phyloP scores from a whole-genome alignment of 495 filamentous ascomycete species.

The Astrocystis sublimbata region DNA sequence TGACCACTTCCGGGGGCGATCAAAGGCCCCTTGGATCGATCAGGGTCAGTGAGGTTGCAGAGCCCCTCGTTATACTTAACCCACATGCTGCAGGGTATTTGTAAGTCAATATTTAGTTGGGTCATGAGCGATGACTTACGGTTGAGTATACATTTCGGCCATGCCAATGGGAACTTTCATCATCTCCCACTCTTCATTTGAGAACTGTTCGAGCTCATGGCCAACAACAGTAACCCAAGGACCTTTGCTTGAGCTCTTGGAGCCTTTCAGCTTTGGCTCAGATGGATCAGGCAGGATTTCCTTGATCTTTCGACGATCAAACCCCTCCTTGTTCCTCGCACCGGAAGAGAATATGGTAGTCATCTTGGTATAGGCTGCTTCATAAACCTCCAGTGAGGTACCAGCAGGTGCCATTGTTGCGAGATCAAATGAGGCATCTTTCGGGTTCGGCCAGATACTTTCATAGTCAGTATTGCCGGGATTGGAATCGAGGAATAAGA shows the following conservation, averaged over 20 bases:
- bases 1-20: constrained; percentile 48
- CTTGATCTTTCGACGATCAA: constrained; percentile 45
- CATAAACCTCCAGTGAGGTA: constrained; percentile 22
- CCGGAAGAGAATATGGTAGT: constrained; percentile 37
- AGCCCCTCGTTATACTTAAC: constrained; percentile 42
- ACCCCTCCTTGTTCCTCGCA: constrained; percentile 48
- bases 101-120: constrained; percentile 37
- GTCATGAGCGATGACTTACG: constrained; percentile 29
- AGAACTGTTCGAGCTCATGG: constrained; percentile 50
- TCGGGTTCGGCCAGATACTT: constrained; percentile 26
- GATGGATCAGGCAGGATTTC: constrained; percentile 40
- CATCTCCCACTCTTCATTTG: constrained; percentile 34
- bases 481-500: constrained; percentile 5
- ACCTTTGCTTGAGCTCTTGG: constrained; percentile 34
- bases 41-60: constrained; percentile 40
- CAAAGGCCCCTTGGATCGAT: constrained; percentile 46
- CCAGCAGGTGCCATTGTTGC: constrained; percentile 21
- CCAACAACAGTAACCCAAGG: constrained; percentile 47
- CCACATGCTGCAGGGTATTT: constrained; percentile 44
- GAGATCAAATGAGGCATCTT: constrained; percentile 23
- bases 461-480: constrained; percentile 22
- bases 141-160: constrained; percentile 24
- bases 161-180: constrained; percentile 29
- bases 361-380: constrained; percentile 25
- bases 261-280: constrained; percentile 23